Percentiles rank a stretch among this genome's conserved stretches.
phyloP scores from a whole-genome alignment of 768 basidiomycete genomes.

The Mycena epipterygia region DNA sequence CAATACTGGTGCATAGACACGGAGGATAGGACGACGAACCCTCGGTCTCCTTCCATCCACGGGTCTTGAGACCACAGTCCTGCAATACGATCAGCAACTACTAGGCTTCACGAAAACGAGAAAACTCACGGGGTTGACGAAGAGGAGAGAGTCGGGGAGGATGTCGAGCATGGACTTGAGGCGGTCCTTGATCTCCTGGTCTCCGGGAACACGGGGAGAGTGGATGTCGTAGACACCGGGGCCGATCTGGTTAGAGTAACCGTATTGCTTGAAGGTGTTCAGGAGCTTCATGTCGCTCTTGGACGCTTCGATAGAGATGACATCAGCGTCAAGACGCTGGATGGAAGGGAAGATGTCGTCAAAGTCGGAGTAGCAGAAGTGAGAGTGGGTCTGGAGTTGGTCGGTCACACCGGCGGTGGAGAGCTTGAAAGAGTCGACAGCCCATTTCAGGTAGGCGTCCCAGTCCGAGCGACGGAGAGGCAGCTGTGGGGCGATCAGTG shows the following conservation, averaged over 20 bases:
- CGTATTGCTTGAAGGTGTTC: constrained; percentile 93
- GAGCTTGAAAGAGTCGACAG: constrained; percentile 98
- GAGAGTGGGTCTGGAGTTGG: constrained; percentile 96
- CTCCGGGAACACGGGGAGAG: constrained; percentile 96
- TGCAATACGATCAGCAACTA: not conserved
- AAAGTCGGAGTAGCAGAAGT: constrained; percentile 99
- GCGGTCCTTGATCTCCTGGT: constrained; percentile 95
- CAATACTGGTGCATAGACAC: constrained; percentile 15
- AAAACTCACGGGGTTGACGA: constrained; percentile 80
- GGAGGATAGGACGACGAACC: constrained; percentile 49
- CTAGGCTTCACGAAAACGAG: too few species aligned
- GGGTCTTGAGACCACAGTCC: constrained; percentile 98
- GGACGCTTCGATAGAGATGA: constrained; percentile 98
- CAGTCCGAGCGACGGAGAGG: constrained; percentile 97
- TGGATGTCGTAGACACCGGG: constrained; percentile 99
- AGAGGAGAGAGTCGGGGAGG: constrained; percentile 85
- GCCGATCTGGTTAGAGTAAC: constrained; percentile 97
- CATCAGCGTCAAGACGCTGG: constrained; percentile 96
- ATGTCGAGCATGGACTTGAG: constrained; percentile 86
- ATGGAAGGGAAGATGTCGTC: constrained; percentile 99
- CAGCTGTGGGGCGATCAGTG: constrained; percentile 61
- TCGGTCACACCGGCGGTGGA: constrained; percentile 96
- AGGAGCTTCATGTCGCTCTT: constrained; percentile 99
- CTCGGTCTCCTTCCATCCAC: constrained; percentile 98
- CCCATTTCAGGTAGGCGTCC: constrained; percentile 97